Conservation (phyloP, 208 protist species). For the Wallacemonas sp. region DNA sequence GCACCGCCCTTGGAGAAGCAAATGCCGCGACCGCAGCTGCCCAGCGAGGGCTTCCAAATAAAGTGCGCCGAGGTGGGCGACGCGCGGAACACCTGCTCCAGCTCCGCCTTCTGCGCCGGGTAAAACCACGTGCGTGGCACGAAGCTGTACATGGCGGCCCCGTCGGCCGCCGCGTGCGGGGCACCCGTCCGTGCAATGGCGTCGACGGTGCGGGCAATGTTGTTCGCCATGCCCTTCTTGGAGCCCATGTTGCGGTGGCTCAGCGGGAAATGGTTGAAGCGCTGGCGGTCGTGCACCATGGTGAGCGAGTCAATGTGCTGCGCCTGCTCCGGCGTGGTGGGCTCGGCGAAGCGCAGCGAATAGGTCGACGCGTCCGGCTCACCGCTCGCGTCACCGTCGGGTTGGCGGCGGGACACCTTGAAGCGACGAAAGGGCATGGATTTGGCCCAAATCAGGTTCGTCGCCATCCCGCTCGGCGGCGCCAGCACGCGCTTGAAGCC, state of each 20-base stretch:
- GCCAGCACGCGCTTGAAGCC: conserved; percentile 63
- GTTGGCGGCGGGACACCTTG: background rate
- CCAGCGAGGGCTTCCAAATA: conserved; percentile 91
- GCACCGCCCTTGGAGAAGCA: conserved; percentile 59
- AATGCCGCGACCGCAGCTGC: conserved; percentile 91
- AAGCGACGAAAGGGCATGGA: conserved; percentile 52
- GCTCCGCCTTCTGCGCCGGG: conserved; percentile 59
- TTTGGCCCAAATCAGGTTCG: conserved; percentile 78
- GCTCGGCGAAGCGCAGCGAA: background rate
- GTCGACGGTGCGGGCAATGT: conserved; percentile 30
- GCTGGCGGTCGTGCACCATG: conserved; percentile 44
- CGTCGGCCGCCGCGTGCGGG: background rate
- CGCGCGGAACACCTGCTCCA: conserved; percentile 46
- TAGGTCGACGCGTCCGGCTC: background rate
- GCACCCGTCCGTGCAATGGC: conserved; percentile 6
- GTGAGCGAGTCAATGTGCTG: conserved; percentile 16
- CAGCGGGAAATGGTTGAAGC: conserved; percentile 89
- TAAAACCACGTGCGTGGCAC: conserved; percentile 84
- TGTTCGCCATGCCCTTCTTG: conserved; percentile 79
- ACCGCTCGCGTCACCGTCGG: background rate
- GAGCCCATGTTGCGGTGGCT: conserved; percentile 83
- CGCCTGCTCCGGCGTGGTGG: conserved; percentile 16
- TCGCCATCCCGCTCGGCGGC: conserved; percentile 24
- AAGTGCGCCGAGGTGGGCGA: conserved; percentile 41
- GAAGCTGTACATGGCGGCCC: conserved; percentile 47